Evolutionary conservation across 352 stramenopile genomes (phyloP).

Genomic region (Pythium dissimile): DNA sequence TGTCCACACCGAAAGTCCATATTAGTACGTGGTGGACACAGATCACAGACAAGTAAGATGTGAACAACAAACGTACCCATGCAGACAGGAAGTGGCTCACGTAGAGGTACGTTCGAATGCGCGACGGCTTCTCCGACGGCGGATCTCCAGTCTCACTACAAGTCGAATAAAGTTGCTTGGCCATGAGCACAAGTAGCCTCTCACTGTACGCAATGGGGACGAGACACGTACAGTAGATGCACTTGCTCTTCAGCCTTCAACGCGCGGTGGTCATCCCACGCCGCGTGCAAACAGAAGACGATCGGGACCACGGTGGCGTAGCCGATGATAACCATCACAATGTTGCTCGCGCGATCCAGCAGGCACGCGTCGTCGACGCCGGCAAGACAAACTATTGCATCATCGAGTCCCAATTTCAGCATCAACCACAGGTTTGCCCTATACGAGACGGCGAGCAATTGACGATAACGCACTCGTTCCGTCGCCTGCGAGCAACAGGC

Average conservation of each 20-base stretch:
- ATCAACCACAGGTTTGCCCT: too few relatives aligned
- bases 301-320: conserved; percentile 44
- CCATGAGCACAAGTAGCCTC: too few relatives aligned
- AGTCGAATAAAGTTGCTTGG: neutral
- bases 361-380: conserved; percentile 35
- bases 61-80: conserved; percentile 38
- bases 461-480: conserved; percentile 28
- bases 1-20: neutral
- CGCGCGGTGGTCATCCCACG: conserved; percentile 31
- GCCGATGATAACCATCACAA: conserved; percentile 60
- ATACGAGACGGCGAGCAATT: too few relatives aligned
- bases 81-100: conserved; percentile 69
- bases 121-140: conserved; percentile 13
- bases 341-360: conserved; percentile 40
- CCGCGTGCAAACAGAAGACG: conserved; percentile 29
- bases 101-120: conserved; percentile 69
- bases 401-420: too few relatives aligned
- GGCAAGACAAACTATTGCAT: conserved; percentile 36
- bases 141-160: neutral
- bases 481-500: conserved; percentile 38
- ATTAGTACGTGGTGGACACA: too few relatives aligned
- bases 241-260: conserved; percentile 16
- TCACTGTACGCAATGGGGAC: too few relatives aligned
- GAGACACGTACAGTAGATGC: conserved; percentile 38
- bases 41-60: neutral